phyloP scores from a whole-genome alignment of 148 eudicot genomes.

The Silene uniflora region DNA sequence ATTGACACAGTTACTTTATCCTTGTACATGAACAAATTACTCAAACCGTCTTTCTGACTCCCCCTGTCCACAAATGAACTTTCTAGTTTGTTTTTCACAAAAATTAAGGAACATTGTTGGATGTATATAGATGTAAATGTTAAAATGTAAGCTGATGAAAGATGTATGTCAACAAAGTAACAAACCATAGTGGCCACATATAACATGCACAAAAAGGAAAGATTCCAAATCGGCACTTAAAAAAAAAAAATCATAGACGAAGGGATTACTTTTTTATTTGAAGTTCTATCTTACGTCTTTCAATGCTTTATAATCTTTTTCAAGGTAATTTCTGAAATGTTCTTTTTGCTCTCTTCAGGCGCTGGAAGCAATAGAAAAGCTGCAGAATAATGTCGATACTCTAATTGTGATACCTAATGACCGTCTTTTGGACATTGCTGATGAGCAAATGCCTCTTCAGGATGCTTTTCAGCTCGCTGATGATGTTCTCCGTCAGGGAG shows the following conservation, averaged over 20 bases:
- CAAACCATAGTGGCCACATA: no score
- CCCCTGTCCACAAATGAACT: neutral
- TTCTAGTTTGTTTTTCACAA: neutral
- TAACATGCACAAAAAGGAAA: no score
- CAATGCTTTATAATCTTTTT: neutral
- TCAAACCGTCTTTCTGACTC: no score
- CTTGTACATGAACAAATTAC: no score
- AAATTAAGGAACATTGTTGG: no score
- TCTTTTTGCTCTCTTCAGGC: slow-evolving; percentile 53
- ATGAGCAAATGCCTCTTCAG: slow-evolving; percentile 87
- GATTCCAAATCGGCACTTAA: no score
- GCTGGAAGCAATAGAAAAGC: slow-evolving; percentile 87
- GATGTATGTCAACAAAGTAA: no score
- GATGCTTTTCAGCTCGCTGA: slow-evolving; percentile 98
- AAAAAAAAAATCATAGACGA: no score
- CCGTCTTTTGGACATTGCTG: slow-evolving; percentile 89
- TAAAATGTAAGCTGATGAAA: no score
- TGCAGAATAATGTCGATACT: slow-evolving; percentile 95
- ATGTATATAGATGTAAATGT: no score
- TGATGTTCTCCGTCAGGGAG: slow-evolving; percentile 98
- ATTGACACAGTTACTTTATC: no score
- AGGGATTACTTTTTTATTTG: neutral
- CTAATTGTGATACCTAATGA: slow-evolving; percentile 98
- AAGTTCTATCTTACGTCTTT: neutral
- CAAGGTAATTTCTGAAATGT: slow-evolving; percentile 1